Percentiles rank a stretch among this genome's conserved stretches.
These are phyloP conservation scores for Claviceps sorghi DNA, from an alignment of 2,329 filamentous ascomycete species.

Conservation along the genomic window DNA sequence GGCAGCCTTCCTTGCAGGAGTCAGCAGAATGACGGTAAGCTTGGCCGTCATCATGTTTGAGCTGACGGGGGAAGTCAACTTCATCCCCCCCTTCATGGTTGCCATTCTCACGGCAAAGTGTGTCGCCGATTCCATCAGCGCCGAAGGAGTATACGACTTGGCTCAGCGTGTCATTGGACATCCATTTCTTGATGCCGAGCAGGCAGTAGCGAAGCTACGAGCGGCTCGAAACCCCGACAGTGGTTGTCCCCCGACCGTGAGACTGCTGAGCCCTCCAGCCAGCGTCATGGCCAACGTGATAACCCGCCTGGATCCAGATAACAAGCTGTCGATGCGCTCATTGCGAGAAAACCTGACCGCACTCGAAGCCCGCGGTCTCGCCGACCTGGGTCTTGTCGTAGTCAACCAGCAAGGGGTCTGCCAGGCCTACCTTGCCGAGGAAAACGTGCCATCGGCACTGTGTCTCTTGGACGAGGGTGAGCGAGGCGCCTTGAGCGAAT, in stretches of 20 bases:
- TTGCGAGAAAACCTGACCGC: constrained; percentile 30
- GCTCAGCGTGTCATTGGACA: constrained; percentile 44
- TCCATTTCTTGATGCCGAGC: constrained; percentile 41
- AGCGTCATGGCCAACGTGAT: constrained; percentile 43
- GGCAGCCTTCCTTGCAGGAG: constrained; percentile 42
- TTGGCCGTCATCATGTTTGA: constrained; percentile 48
- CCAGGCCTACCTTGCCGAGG: constrained; percentile 40
- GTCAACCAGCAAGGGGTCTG: constrained; percentile 32
- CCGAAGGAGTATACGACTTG: constrained; percentile 42
- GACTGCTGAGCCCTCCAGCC: constrained; percentile 34
- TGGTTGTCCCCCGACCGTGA: constrained; percentile 19
- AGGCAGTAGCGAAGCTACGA: constrained; percentile 20
- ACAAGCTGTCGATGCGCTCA: constrained; percentile 21
- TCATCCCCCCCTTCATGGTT: constrained; percentile 43
- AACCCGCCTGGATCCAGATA: constrained; percentile 27
- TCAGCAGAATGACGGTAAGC: constrained; percentile 43
- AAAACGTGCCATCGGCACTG: constrained; percentile 36
- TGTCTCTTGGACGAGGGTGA: constrained; percentile 15
- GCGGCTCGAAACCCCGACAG: constrained; percentile 20
- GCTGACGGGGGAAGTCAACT: constrained; percentile 43
- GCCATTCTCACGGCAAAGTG: constrained; percentile 46
- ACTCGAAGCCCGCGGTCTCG: constrained; percentile 33
- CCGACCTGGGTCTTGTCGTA: constrained; percentile 43
- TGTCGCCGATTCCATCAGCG: constrained; percentile 38
- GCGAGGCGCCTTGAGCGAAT: constrained; percentile 7